A percentile compares a stretch with the other conserved stretches of the same genome.
Evolutionary conservation across 352 stramenopile species (phyloP).

Genomic region (Phytophthora pini): DNA sequence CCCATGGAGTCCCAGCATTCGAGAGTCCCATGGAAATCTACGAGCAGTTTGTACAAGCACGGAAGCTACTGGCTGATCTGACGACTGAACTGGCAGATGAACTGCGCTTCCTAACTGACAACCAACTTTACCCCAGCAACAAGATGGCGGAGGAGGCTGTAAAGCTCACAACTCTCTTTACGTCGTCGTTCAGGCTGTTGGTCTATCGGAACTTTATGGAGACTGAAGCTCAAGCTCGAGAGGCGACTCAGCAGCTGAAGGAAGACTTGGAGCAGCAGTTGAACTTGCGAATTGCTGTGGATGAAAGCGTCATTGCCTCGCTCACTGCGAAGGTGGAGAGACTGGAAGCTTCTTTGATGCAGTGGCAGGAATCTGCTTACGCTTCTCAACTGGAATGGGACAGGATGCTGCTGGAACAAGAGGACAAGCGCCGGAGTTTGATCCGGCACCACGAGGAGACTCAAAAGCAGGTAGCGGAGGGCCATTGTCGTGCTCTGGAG

Average conservation of each 20-base stretch:
- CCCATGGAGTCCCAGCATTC: slow-evolving; percentile 30
- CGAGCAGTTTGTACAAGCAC: slow-evolving; percentile 31
- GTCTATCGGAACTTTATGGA: slow-evolving; percentile 28
- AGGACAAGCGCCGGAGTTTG: slow-evolving; percentile 34
- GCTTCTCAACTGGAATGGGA: slow-evolving; percentile 32
- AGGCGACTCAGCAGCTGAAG: slow-evolving; percentile 9
- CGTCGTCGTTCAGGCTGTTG: slow-evolving; percentile 23
- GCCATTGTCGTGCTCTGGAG: slow-evolving; percentile 15
- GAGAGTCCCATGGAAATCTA: slow-evolving; percentile 28
- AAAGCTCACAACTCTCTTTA: slow-evolving; percentile 20
- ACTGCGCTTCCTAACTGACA: slow-evolving; percentile 24
- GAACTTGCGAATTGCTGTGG: slow-evolving; percentile 4
- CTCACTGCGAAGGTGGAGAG: slow-evolving; percentile 26
- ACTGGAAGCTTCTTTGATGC: slow-evolving; percentile 35
- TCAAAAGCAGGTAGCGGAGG: slow-evolving; percentile 17
- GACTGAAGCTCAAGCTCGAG: slow-evolving; percentile 14
- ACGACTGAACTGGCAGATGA: slow-evolving; percentile 19
- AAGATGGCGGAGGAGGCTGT: slow-evolving; percentile 8
- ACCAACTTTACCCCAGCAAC: slow-evolving; percentile 24
- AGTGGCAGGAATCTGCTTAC: slow-evolving; percentile 29
- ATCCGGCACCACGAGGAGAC: slow-evolving; percentile 18
- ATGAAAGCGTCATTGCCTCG: slow-evolving; percentile 9
- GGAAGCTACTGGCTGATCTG: slow-evolving; percentile 23
- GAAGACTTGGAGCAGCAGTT: slow-evolving; percentile 33
- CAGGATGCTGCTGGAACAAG: slow-evolving; percentile 26